phyloP scores from a whole-genome alignment of 768 basidiomycete species.

The Rhodosporidiobolus odoratus region DNA sequence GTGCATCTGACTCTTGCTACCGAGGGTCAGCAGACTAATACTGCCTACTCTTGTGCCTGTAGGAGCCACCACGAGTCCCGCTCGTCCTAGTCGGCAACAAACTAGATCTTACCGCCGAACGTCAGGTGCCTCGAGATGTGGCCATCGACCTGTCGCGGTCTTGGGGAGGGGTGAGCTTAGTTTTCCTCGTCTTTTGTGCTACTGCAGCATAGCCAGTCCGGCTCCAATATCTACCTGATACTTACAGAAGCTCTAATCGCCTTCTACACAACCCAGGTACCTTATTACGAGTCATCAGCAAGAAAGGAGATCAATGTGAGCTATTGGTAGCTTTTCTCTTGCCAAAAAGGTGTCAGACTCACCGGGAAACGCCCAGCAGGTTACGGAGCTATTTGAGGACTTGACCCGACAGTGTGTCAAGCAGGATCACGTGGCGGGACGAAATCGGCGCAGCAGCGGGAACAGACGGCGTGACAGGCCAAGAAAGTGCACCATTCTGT shows the following conservation, averaged over 20 bases:
- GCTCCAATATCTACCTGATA: neutral
- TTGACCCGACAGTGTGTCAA: constrained; percentile 41
- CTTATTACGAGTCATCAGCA: constrained; percentile 42
- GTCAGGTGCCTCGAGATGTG: constrained; percentile 39
- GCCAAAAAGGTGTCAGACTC: too few relatives aligned
- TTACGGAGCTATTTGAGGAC: constrained; percentile 39
- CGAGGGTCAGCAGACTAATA: too few relatives aligned
- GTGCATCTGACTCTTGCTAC: neutral
- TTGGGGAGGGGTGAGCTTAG: constrained; percentile 38
- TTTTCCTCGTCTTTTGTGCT: neutral
- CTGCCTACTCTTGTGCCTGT: neutral
- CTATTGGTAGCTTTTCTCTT: neutral
- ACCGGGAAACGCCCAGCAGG: neutral
- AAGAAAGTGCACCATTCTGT: neutral
- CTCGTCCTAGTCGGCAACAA: constrained; percentile 43
- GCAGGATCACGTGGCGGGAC: neutral
- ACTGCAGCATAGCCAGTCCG: neutral
- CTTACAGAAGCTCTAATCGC: neutral
- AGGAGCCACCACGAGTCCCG: constrained; percentile 24
- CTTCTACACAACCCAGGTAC: neutral
- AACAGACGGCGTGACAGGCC: neutral
- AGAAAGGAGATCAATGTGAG: constrained; percentile 41
- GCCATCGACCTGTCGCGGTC: constrained; percentile 33
- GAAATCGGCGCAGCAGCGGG: neutral
- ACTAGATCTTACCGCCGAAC: constrained; percentile 40